Evolutionary conservation across 208 protist species (phyloP).

Genomic region (Crithidia expoeki): DNA sequence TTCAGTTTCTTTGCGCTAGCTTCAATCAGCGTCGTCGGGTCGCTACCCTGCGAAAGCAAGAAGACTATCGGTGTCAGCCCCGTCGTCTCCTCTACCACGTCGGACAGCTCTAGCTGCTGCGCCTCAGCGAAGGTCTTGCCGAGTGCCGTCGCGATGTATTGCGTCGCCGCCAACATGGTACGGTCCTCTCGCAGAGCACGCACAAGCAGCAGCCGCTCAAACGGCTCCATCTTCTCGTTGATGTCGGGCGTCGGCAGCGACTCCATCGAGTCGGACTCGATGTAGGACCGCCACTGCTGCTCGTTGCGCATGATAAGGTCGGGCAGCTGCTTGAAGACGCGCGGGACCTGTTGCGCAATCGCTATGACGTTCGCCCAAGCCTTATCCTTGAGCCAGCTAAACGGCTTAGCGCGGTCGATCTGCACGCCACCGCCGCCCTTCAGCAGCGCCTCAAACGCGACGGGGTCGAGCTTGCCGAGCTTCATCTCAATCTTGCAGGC

Average conservation of each 20-base stretch:
- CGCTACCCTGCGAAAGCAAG: constrained; percentile 96
- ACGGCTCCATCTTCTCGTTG: constrained; percentile 92
- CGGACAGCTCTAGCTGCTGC: constrained; percentile 89
- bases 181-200: constrained; percentile 95
- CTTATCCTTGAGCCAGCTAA: constrained; percentile 95
- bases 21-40: constrained; percentile 96
- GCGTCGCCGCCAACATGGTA: constrained; percentile 93
- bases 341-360: constrained; percentile 82
- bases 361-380: constrained; percentile 96
- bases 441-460: constrained; percentile 93
- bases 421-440: constrained; percentile 95
- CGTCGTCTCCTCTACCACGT: constrained; percentile 89
- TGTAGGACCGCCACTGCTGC: constrained; percentile 94
- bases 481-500: constrained; percentile 97
- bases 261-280: constrained; percentile 96
- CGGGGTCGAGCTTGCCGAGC: constrained; percentile 69
- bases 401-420: constrained; percentile 93
- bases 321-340: constrained; percentile 94
- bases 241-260: constrained; percentile 88
- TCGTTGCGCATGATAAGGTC: constrained; percentile 94
- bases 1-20: constrained; percentile 95
- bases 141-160: constrained; percentile 93
- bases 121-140: constrained; percentile 94
- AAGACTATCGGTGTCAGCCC: constrained; percentile 95
- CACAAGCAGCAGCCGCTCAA: constrained; percentile 96